Percentiles rank a stretch among this genome's conserved stretches.
phyloP scores from a whole-genome alignment of 2,329 filamentous ascomycete genomes.

The Xylariaceae sp. region DNA sequence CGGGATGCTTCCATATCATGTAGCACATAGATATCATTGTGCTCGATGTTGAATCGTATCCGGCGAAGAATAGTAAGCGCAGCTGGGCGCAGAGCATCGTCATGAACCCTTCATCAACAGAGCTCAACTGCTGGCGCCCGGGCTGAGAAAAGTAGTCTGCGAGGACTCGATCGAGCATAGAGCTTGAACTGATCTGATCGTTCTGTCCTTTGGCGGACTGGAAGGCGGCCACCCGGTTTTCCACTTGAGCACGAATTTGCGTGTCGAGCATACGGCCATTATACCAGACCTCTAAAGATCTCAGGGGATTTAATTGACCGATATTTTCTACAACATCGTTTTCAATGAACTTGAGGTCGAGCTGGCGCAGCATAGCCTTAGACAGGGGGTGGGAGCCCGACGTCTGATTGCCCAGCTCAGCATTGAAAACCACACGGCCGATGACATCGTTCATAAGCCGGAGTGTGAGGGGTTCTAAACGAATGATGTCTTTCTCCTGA shows the following conservation, averaged over 20 bases:
- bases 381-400: constrained; percentile 39
- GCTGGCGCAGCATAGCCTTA: constrained; percentile 39
- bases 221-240: constrained; percentile 32
- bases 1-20: constrained; percentile 40
- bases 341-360: constrained; percentile 35
- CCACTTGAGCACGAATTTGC: constrained; percentile 39
- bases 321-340: constrained; percentile 37
- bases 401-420: constrained; percentile 41
- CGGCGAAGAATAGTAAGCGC: constrained; percentile 47
- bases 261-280: constrained; percentile 40
- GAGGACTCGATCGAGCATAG: constrained; percentile 43
- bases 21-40: constrained; percentile 41
- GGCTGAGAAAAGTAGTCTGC: constrained; percentile 39
- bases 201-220: constrained; percentile 30
- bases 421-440: constrained; percentile 40
- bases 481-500: constrained; percentile 24
- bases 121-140: constrained; percentile 25
- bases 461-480: constrained; percentile 36
- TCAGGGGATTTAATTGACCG: constrained; percentile 39
- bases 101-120: constrained; percentile 38
- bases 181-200: constrained; percentile 34
- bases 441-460: constrained; percentile 44
- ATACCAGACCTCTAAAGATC: constrained; percentile 39
- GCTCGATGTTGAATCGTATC: constrained; percentile 48
- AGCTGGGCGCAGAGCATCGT: constrained; percentile 41